phyloP scores from a whole-genome alignment of 140 eudicot genomes.

The Flaveria floridana region DNA sequence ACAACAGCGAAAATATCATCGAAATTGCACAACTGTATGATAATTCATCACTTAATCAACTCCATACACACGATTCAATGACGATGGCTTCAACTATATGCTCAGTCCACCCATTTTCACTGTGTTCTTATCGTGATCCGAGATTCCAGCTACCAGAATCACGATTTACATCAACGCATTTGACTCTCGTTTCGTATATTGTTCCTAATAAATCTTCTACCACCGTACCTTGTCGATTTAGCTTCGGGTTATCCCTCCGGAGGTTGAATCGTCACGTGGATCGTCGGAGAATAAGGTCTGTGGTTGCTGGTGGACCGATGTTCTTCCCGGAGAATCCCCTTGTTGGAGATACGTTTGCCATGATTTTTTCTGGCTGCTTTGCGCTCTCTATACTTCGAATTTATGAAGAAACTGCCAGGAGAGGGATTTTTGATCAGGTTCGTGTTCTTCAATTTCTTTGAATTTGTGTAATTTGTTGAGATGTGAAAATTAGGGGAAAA shows the following conservation, averaged over 20 bases:
- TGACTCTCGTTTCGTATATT: neutral
- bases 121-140: conserved; percentile 28
- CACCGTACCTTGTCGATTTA: conserved; percentile 1
- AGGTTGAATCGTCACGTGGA: neutral
- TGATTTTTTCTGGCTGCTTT: conserved; percentile 58
- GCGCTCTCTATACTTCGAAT: conserved; percentile 66
- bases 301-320: conserved; percentile 33
- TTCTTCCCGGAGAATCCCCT: conserved; percentile 58
- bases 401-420: conserved; percentile 72
- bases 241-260: conserved; percentile 19
- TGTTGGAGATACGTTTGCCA: conserved; percentile 56
- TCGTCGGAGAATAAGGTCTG: conserved; percentile 27
- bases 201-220: conserved; percentile 9
- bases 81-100: conserved; percentile 22
- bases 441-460: neutral
- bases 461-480: conserved; percentile 13
- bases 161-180: conserved; percentile 2
- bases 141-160: conserved; percentile 34
- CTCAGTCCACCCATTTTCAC: conserved; percentile 14
- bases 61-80: neutral
- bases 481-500: neutral
- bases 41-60: neutral
- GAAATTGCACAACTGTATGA: neutral
- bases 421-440: conserved; percentile 78
- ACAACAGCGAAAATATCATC: conserved; percentile 9